These are phyloP conservation scores for Penicillium lagena DNA, from an alignment of 495 filamentous ascomycete genomes.

Conservation along the genomic window DNA sequence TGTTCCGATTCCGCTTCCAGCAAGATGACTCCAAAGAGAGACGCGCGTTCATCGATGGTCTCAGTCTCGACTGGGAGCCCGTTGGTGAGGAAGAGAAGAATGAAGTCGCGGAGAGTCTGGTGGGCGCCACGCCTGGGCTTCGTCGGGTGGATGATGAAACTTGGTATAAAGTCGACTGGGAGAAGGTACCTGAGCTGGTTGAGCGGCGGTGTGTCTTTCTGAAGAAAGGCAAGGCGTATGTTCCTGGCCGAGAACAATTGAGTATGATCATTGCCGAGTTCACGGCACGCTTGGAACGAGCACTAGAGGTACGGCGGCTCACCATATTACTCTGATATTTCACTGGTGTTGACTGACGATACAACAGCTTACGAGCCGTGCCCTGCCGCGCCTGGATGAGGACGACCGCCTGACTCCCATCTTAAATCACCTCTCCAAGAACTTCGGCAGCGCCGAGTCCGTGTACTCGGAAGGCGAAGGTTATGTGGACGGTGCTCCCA, in stretches of 20 bases:
- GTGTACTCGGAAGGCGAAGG: constrained; percentile 58
- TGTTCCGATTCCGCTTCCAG: constrained; percentile 77
- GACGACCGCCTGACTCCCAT: constrained; percentile 94
- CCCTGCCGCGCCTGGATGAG: constrained; percentile 88
- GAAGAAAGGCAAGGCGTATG: constrained; percentile 80
- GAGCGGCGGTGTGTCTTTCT: constrained; percentile 72
- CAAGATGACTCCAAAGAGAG: constrained; percentile 64
- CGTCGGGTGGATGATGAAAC: constrained; percentile 65
- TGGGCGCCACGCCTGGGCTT: constrained; percentile 44
- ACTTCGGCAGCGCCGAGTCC: constrained; percentile 86
- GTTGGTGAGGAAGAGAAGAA: constrained; percentile 71
- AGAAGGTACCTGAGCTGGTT: constrained; percentile 82
- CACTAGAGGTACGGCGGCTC: constrained; percentile 59
- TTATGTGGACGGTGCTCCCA: constrained; percentile 56
- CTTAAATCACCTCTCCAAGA: constrained; percentile 82
- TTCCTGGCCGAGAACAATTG: constrained; percentile 77
- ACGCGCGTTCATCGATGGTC: constrained; percentile 65
- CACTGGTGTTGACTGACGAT: too few species aligned
- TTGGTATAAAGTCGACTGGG: constrained; percentile 96
- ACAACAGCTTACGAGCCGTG: constrained; percentile 70
- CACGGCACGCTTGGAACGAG: constrained; percentile 64
- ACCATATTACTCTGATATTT: too few species aligned
- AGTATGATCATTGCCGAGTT: constrained; percentile 89
- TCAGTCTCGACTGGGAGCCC: constrained; percentile 76
- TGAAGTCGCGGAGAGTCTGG: constrained; percentile 45